phyloP scores from a whole-genome alignment of 2,329 filamentous ascomycete genomes.

The Venturia pyrina region DNA sequence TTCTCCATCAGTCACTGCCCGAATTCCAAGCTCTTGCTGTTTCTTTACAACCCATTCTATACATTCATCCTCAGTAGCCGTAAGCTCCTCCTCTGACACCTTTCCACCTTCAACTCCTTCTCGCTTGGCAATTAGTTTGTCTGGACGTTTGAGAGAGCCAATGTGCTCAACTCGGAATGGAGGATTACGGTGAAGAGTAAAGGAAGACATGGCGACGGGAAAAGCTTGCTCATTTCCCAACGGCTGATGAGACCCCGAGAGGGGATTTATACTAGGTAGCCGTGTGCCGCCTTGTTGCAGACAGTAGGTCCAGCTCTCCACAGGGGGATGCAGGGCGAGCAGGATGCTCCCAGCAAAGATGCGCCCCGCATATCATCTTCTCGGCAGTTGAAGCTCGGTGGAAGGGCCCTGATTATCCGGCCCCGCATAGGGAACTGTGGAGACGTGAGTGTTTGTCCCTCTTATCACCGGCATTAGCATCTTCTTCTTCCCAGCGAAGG shows the following conservation, averaged over 20 bases:
- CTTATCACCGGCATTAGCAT: not conserved
- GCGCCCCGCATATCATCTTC: not conserved
- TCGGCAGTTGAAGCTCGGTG: not conserved
- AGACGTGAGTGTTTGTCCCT: not conserved
- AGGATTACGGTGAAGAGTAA: slow-evolving; percentile 18
- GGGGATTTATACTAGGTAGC: not conserved
- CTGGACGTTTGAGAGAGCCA: slow-evolving; percentile 58
- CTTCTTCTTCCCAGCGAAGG: too few relatives aligned
- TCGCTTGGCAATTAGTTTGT: slow-evolving; percentile 50
- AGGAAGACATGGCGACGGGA: not conserved
- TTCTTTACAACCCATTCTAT: slow-evolving; percentile 55
- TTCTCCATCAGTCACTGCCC: slow-evolving; percentile 59
- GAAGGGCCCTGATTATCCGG: not conserved
- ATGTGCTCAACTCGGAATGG: slow-evolving; percentile 66
- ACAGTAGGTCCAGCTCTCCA: not conserved
- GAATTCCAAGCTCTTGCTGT: slow-evolving; percentile 54
- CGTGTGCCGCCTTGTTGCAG: not conserved
- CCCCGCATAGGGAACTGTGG: not conserved
- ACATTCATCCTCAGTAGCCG: slow-evolving; percentile 52
- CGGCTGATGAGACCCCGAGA: not conserved
- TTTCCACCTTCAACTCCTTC: slow-evolving; percentile 42
- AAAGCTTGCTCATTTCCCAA: not conserved
- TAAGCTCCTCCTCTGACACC: slow-evolving; percentile 28
- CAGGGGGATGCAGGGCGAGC: not conserved
- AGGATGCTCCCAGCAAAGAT: not conserved